These are phyloP conservation scores for Carex myosuroides DNA, from an alignment of 176 grass and related monocot genomes.

Conservation along the genomic window DNA sequence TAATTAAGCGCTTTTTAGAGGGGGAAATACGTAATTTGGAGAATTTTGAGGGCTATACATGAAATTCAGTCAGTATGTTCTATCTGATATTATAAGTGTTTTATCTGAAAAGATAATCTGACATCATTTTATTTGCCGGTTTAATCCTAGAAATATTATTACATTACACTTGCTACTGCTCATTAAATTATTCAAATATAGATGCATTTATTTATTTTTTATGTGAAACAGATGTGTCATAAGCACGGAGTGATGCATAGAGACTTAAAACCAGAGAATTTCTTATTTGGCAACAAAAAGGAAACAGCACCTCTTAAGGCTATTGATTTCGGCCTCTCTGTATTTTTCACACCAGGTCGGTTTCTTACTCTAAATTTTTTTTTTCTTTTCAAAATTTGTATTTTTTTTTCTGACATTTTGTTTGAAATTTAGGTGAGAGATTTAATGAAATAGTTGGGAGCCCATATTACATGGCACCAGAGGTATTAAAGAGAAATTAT, in stretches of 20 bases:
- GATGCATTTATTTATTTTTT: background rate
- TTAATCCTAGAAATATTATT: conserved; percentile 21
- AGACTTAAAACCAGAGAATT: conserved; percentile 91
- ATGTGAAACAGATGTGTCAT: conserved; percentile 58
- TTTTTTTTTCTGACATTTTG: conserved; percentile 17
- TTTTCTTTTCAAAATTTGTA: background rate
- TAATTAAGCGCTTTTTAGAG: too few species aligned
- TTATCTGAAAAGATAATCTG: background rate
- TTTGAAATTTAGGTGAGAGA: conserved; percentile 46
- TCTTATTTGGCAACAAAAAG: conserved; percentile 88
- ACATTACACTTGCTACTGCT: background rate
- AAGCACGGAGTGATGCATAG: conserved; percentile 89
- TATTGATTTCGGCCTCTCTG: conserved; percentile 87
- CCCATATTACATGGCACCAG: conserved; percentile 99
- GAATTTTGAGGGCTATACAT: too few species aligned
- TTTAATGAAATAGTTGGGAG: conserved; percentile 99
- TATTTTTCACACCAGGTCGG: conserved; percentile 83
- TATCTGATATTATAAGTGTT: background rate
- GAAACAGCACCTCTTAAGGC: conserved; percentile 66
- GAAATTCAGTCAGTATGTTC: too few species aligned
- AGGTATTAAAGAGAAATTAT: conserved; percentile 92
- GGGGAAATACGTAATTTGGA: too few species aligned
- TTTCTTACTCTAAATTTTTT: background rate
- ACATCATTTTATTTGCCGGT: background rate
- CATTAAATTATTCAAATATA: background rate